phyloP scores from a whole-genome alignment of 257 asterid genomes.

The Asclepias syriaca region DNA sequence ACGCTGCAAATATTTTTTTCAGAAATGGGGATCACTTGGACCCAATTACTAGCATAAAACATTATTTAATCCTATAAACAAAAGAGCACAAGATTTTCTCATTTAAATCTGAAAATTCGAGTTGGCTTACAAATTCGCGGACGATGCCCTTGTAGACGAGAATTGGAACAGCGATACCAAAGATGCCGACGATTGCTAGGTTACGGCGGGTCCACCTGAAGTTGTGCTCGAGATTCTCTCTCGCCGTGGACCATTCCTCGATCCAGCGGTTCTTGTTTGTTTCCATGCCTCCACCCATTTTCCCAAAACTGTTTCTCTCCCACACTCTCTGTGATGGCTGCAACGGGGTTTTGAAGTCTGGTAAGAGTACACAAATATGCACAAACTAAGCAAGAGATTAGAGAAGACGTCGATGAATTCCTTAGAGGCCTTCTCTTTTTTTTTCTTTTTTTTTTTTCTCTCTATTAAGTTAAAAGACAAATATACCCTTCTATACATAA shows the following conservation, averaged over 20 bases:
- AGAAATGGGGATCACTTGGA: neutral
- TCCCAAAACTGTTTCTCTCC: constrained; percentile 14
- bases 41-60: neutral
- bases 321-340: neutral
- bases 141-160: constrained; percentile 82
- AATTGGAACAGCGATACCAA: constrained; percentile 77
- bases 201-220: constrained; percentile 94
- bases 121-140: constrained; percentile 63
- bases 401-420: no score
- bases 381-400: neutral
- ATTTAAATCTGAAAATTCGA: neutral
- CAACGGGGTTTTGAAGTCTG: neutral
- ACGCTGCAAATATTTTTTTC: neutral
- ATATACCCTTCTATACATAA: no score
- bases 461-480: no score
- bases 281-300: constrained; percentile 98
- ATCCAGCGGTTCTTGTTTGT: constrained; percentile 73
- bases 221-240: constrained; percentile 85
- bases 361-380: neutral
- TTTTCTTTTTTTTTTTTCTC: no score
- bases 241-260: constrained; percentile 72
- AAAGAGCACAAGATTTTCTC: neutral
- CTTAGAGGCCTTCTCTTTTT: no score
- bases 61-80: neutral
- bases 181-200: constrained; percentile 73